Evolutionary conservation across 2,329 filamentous ascomycete species (phyloP).

Genomic region (Emergomyces pasteurianus): DNA sequence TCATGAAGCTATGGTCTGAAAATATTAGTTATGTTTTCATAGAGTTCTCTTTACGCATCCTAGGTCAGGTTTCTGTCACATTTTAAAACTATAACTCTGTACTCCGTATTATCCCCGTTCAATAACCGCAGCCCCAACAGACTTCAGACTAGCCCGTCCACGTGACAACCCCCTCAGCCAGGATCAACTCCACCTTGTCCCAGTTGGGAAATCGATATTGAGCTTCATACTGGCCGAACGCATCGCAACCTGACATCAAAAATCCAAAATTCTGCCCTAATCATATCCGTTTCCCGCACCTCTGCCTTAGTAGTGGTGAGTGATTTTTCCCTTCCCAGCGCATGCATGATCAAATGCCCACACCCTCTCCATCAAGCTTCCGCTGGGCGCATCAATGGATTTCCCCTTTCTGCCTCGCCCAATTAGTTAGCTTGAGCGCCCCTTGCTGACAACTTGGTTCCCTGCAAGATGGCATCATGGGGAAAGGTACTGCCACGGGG

Average conservation of each 20-base stretch:
- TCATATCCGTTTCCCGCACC: neutral
- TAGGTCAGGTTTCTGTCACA: too few relatives aligned
- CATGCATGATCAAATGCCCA: neutral
- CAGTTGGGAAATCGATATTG: constrained; percentile 8
- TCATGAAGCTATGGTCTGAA: neutral
- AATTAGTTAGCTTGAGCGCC: neutral
- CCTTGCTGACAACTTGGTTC: constrained; percentile 1
- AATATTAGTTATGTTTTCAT: too few relatives aligned
- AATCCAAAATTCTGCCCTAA: neutral
- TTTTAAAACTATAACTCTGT: too few relatives aligned
- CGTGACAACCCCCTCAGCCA: neutral
- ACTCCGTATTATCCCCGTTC: too few relatives aligned
- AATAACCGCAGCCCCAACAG: too few relatives aligned
- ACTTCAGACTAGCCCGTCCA: constrained; percentile 2
- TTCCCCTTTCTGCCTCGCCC: neutral
- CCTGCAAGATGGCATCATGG: constrained; percentile 19
- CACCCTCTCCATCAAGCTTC: neutral
- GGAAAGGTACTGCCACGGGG: constrained; percentile 12
- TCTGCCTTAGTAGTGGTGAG: neutral
- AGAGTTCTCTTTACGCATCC: too few relatives aligned
- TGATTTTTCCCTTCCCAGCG: neutral
- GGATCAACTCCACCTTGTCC: constrained; percentile 6
- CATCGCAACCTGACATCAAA: neutral
- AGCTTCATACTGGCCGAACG: constrained; percentile 5
- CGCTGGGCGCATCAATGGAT: neutral